Evolutionary conservation across 805 yeast genomes (phyloP).

Genomic region (Candida chilensis): DNA sequence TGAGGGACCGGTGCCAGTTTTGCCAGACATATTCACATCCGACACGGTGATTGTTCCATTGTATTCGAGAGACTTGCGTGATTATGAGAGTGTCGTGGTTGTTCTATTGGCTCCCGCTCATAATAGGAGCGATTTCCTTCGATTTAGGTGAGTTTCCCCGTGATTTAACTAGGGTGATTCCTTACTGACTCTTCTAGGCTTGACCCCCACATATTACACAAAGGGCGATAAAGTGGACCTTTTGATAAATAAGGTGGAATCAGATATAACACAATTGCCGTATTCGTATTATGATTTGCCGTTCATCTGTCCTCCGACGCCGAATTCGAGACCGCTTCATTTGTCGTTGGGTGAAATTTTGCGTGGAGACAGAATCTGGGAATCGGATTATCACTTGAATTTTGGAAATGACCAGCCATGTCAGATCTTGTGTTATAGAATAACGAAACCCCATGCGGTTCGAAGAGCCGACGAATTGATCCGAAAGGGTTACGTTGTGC

Average conservation of each 20-base stretch:
- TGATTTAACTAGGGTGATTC: no score
- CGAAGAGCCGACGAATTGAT: constrained; percentile 53
- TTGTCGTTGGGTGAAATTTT: constrained; percentile 70
- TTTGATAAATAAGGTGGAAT: constrained; percentile 68
- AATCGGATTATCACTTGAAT: constrained; percentile 55
- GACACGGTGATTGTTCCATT: no score
- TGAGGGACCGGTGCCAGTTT: no score
- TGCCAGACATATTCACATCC: no score
- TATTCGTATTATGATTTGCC: constrained; percentile 70
- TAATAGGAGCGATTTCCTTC: no score
- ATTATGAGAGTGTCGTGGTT: no score
- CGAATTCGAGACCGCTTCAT: constrained; percentile 47
- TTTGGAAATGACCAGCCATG: constrained; percentile 66
- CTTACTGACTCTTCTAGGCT: constrained; percentile 10
- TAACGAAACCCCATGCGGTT: constrained; percentile 41
- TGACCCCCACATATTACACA: constrained; percentile 26
- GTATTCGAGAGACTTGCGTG: no score
- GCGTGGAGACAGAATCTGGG: constrained; percentile 75
- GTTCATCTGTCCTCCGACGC: constrained; percentile 67
- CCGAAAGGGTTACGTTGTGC: constrained; percentile 63
- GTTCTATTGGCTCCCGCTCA: no score
- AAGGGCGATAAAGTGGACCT: constrained; percentile 58
- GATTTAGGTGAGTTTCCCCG: no score
- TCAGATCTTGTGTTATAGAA: constrained; percentile 56
- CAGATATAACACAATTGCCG: constrained; percentile 71